Percentiles rank a stretch among this genome's conserved stretches.
Evolutionary conservation across 2,329 filamentous ascomycete species (phyloP).

Genomic region (Verticillium zaregamsianum): DNA sequence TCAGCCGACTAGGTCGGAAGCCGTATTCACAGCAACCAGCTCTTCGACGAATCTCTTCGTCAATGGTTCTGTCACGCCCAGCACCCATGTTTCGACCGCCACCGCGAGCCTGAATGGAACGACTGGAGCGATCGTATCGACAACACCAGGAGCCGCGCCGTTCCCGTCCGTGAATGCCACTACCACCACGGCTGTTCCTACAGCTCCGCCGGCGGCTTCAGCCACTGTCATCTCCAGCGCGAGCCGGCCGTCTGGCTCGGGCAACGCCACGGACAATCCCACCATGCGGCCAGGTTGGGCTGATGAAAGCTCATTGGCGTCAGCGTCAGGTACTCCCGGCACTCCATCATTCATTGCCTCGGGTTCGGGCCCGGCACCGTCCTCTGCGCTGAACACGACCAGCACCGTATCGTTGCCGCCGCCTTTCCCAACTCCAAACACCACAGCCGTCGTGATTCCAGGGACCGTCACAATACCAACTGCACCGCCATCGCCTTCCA

Average conservation of each 20-base stretch:
- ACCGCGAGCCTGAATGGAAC: not conserved
- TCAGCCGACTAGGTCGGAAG: not conserved
- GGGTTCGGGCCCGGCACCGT: no score
- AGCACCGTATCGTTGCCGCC: not conserved
- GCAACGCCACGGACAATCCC: not conserved
- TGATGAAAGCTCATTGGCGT: not conserved
- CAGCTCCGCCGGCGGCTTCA: no score
- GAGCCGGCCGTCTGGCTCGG: not conserved
- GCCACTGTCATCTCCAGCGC: no score
- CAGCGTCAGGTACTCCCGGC: not conserved
- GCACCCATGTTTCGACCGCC: not conserved
- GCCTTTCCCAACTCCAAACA: not conserved
- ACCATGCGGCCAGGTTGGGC: not conserved
- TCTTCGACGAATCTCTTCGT: not conserved
- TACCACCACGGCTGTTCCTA: no score
- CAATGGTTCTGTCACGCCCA: not conserved
- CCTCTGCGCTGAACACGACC: not conserved
- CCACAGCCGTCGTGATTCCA: not conserved
- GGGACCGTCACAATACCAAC: not conserved
- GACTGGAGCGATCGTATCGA: not conserved
- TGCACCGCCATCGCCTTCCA: not conserved
- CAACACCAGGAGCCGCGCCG: not conserved
- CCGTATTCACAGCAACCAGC: not conserved
- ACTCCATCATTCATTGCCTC: not conserved
- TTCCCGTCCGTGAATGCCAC: not conserved